These are phyloP conservation scores for Venturia pyrina DNA, from an alignment of 2,329 filamentous ascomycete species.

Conservation along the genomic window DNA sequence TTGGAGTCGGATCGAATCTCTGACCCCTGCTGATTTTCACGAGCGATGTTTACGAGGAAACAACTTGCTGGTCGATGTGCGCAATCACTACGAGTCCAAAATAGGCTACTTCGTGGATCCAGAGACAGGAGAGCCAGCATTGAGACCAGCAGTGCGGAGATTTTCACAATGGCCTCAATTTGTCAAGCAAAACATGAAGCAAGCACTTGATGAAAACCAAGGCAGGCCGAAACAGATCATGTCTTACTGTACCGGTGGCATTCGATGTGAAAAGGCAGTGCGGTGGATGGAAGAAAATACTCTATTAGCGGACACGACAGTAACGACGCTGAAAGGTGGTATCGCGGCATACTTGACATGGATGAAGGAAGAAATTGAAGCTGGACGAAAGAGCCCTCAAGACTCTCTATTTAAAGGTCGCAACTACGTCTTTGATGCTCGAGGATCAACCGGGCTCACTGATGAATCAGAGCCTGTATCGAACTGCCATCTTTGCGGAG, in stretches of 20 bases:
- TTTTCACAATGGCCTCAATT: conserved; percentile 21
- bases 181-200: conserved; percentile 16
- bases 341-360: conserved; percentile 20
- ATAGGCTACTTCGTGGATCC: conserved; percentile 20
- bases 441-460: conserved; percentile 17
- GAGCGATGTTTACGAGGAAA: conserved; percentile 15
- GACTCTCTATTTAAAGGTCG: conserved; percentile 18
- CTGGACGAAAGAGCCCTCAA: conserved; percentile 15
- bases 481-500: conserved; percentile 17
- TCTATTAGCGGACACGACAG: conserved; percentile 11
- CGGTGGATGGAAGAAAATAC: conserved; percentile 20
- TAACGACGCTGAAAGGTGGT: conserved; percentile 19
- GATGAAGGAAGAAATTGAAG: conserved; percentile 17
- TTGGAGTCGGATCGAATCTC: conserved; percentile 17
- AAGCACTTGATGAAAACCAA: conserved; percentile 11
- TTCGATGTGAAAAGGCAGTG: conserved; percentile 20
- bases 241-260: conserved; percentile 21
- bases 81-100: conserved; percentile 21
- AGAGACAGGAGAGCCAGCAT: conserved; percentile 15
- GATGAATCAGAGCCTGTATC: conserved; percentile 14
- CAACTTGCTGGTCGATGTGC: conserved; percentile 18
- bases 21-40: conserved; percentile 18
- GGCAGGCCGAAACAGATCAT: conserved; percentile 15
- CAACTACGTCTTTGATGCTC: conserved; percentile 21
- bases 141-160: conserved; percentile 17